Evolutionary conservation across 2,329 filamentous ascomycete genomes (phyloP).

Genomic region (Ascosphaera aggregata): DNA sequence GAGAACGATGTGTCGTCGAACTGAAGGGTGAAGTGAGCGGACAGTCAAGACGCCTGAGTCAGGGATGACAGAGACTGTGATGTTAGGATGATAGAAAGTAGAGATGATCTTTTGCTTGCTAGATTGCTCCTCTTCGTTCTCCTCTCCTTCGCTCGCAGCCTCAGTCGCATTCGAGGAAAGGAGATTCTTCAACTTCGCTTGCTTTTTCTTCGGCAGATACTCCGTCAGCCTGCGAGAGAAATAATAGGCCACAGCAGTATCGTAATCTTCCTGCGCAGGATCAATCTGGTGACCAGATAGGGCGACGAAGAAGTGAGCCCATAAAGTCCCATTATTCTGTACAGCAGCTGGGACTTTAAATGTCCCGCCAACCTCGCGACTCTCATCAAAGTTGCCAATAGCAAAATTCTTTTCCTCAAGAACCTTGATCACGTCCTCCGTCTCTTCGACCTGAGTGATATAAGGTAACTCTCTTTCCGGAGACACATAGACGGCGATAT

Average conservation of each 20-base stretch:
- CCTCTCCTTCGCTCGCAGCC: conserved; percentile 6
- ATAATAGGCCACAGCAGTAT: conserved; percentile 53
- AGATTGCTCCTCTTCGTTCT: conserved; percentile 25
- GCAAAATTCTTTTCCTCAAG: conserved; percentile 60
- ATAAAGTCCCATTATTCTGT: conserved; percentile 81
- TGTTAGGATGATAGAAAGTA: conserved; percentile 89
- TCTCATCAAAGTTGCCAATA: conserved; percentile 57
- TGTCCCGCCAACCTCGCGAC: conserved; percentile 49
- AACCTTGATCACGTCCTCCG: conserved; percentile 42
- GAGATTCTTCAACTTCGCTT: conserved; percentile 66
- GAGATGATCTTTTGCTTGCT: conserved; percentile 44
- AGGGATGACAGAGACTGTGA: conserved; percentile 70
- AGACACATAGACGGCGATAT: conserved; percentile 69
- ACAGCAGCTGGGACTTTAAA: conserved; percentile 58
- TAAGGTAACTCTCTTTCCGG: conserved; percentile 41
- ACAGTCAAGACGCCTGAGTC: conserved; percentile 49
- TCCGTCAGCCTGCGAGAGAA: conserved; percentile 72
- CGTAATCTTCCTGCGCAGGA: conserved; percentile 47
- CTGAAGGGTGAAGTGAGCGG: conserved; percentile 43
- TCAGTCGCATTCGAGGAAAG: conserved; percentile 31
- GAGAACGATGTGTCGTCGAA: conserved; percentile 54
- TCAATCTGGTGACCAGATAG: conserved; percentile 55
- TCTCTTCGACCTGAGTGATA: conserved; percentile 35
- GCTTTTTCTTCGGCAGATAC: conserved; percentile 79
- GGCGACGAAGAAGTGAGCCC: conserved; percentile 80